Conservation (phyloP, 2,329 filamentous ascomycete genomes). For the Aspergillus ochraceus region DNA sequence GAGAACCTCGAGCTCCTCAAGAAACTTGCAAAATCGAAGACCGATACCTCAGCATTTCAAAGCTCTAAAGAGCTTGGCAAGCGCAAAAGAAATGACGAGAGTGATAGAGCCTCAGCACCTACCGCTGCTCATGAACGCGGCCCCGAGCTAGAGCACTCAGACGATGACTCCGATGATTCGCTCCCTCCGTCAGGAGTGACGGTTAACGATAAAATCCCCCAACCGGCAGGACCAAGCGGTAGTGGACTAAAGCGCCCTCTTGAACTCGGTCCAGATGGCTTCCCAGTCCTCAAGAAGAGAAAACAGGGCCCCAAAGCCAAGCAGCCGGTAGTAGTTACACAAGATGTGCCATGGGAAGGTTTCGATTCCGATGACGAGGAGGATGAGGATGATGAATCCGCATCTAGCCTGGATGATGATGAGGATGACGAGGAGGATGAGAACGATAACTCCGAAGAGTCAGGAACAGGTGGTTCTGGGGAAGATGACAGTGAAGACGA, state of each 20-base stretch:
- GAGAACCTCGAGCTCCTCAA: constrained; percentile 82
- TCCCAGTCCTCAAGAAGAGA: constrained; percentile 78
- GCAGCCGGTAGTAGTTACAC: constrained; percentile 22
- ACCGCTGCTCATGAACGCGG: constrained; percentile 20
- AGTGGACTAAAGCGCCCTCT: constrained; percentile 85
- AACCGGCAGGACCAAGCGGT: constrained; percentile 48
- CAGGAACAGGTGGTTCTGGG: constrained; percentile 18
- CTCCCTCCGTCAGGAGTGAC: constrained; percentile 27
- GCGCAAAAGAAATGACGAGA: constrained; percentile 66
- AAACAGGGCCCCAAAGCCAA: constrained; percentile 64
- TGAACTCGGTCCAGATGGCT: constrained; percentile 74
- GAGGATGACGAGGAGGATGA: constrained; percentile 26
- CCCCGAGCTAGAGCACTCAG: constrained; percentile 30
- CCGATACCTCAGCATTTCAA: constrained; percentile 78
- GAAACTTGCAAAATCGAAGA: constrained; percentile 74
- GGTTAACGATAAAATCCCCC: constrained; percentile 51
- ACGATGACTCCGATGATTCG: constrained; percentile 37
- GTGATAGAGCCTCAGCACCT: constrained; percentile 31
- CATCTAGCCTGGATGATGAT: constrained; percentile 32
- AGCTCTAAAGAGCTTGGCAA: constrained; percentile 76
- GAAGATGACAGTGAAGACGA: constrained; percentile 30
- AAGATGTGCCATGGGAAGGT: constrained; percentile 48
- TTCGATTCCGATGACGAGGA: constrained; percentile 45
- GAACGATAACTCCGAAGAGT: constrained; percentile 22
- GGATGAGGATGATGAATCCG: constrained; percentile 35